Conservation (phyloP, 163 green algal species). For the Scenedesmus sp. region DNA sequence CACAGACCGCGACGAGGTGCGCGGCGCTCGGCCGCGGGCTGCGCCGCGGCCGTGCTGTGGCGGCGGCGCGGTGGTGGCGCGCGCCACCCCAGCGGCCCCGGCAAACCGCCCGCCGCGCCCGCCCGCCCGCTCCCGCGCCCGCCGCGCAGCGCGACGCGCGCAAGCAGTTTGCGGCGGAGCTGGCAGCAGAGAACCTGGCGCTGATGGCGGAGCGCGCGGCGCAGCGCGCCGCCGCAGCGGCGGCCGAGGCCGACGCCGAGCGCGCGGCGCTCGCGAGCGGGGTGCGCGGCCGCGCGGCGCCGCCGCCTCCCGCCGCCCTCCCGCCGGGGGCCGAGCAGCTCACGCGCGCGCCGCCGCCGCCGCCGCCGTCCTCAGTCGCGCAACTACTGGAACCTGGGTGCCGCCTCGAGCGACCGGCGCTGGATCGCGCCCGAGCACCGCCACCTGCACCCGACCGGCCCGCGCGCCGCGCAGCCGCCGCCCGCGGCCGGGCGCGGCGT, state of each 20-base stretch:
- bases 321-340: neutral
- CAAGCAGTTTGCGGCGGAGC: slow-evolving; percentile 3
- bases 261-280: slow-evolving; percentile 15
- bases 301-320: neutral
- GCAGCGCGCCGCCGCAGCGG: slow-evolving; percentile 1
- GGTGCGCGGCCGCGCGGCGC: neutral
- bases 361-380: neutral
- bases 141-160: slow-evolving; percentile 2
- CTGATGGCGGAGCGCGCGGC: slow-evolving; percentile 3
- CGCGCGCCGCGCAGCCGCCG: slow-evolving; percentile 7
- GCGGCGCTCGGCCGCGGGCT: too few relatives aligned
- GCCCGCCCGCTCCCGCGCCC: neutral
- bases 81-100: neutral
- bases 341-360: neutral
- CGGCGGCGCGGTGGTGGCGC: neutral
- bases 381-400: slow-evolving; percentile 35
- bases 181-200: slow-evolving; percentile 5
- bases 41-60: neutral
- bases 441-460: slow-evolving; percentile 13
- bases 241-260: neutral
- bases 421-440: slow-evolving; percentile 40
- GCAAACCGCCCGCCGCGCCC: neutral
- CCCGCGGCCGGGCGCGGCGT: neutral
- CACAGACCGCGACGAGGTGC: slow-evolving; percentile 1
- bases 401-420: neutral